Percentiles rank a stretch among this genome's conserved stretches.
phyloP scores from a whole-genome alignment of 257 asterid genomes.

The Galeopsis tetrahit region DNA sequence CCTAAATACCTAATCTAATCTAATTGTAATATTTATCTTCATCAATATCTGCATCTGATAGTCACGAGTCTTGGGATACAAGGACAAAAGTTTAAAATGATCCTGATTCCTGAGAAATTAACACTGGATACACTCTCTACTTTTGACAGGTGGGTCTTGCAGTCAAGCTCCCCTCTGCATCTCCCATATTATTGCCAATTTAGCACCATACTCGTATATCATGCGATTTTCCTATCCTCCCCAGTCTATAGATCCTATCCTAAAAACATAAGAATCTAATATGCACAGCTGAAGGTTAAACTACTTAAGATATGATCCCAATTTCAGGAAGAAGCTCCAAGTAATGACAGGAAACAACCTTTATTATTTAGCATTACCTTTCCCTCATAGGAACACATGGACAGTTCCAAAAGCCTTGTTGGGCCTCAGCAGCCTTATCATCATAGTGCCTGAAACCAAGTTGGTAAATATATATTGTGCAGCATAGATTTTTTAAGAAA shows the following conservation, averaged over 20 bases:
- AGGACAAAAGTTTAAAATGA: slow-evolving; percentile 13
- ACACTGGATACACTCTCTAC: not conserved
- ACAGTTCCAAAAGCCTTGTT: slow-evolving; percentile 91
- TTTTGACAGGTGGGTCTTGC: not conserved
- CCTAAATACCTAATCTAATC: too few species aligned
- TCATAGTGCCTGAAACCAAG: slow-evolving; percentile 68
- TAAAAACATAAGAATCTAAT: slow-evolving; percentile 8
- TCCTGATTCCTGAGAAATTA: slow-evolving; percentile 6
- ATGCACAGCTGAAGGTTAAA: not conserved
- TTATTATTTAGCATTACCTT: slow-evolving; percentile 39
- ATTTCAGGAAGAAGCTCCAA: slow-evolving; percentile 12
- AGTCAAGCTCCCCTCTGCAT: not conserved
- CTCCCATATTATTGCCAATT: not conserved
- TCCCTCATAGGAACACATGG: slow-evolving; percentile 95
- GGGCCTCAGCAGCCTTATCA: slow-evolving; percentile 92
- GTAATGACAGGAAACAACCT: slow-evolving; percentile 28
- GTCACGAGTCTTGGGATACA: not conserved
- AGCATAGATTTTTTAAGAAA: slow-evolving; percentile 45
- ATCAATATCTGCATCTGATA: too few species aligned
- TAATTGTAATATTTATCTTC: too few species aligned
- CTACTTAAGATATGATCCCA: slow-evolving; percentile 1
- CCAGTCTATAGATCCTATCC: not conserved
- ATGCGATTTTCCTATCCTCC: not conserved
- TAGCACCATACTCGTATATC: not conserved
- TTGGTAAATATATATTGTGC: slow-evolving; percentile 42